Base-by-base conservation (phyloP, 225 moss, liverwort and hornwort genomes). In the Polytrichum formosum region DNA sequence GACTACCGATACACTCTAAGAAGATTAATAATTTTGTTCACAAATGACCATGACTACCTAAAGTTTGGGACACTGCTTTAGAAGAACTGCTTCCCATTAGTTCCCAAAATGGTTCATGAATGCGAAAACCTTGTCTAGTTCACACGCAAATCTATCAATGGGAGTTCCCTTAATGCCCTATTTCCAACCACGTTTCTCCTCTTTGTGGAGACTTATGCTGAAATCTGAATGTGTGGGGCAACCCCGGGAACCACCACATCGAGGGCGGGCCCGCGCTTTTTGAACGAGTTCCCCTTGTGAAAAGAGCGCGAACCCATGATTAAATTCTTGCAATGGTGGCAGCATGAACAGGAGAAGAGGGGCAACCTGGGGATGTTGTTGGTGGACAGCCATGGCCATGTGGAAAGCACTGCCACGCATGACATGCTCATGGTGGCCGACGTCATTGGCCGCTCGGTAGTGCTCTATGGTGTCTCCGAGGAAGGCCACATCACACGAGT, bases 391-490 rank as follows among this genome's bases (percentile, higher is more conserved):
- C 10, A 28, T 5, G 85, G 90, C 28, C 90, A 90, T 23, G 90
- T 83, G 70, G 81, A 87, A 35, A 82, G 70, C 70, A 74, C 26
- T 4, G 56, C 74, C 0, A 80, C 64, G 53, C 46, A 78, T 23
- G 72, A 55, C 66, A 67, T 63, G 63, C 80, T 89, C 17, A 35
- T 25, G 0, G 84, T 90, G 61, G 64, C 70, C 19, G 87, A 89
- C 71, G 77, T 89, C 2, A 91, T 91, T 26, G 89, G 87, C 29
- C 83, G 91, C 6, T 91, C 87, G 1, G 84, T 91, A 7, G 89
- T 91, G 37, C 26, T 91, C 35, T 81, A 89, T 56, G 78, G 69
- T 22, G 66, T 63, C 56, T 7, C n/a, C 17, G 10, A 64, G 6
- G 31, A 66, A 0, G 58, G 23, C 0, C 54, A 53, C 0, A 37